phyloP scores from a whole-genome alignment of 164 flowering plant genomes.

The Magnolia changhungtana region DNA sequence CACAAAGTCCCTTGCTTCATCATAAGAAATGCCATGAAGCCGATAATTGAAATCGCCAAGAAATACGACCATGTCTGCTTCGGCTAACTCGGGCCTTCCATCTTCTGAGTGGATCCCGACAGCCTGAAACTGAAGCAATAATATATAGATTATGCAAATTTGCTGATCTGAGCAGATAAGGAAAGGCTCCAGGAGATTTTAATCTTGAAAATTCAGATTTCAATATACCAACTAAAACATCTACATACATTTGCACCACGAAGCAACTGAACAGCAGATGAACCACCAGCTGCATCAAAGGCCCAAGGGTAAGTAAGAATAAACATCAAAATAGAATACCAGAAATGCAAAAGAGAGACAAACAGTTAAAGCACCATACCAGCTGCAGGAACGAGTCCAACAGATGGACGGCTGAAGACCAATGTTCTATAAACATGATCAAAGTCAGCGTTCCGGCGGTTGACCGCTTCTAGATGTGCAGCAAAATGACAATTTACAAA shows the following conservation, averaged over 20 bases:
- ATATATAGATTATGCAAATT: not conserved
- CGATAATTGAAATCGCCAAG: slow-evolving; percentile 96
- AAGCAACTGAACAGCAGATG: slow-evolving; percentile 52
- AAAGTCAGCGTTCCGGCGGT: slow-evolving; percentile 93
- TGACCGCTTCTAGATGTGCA: slow-evolving; percentile 97
- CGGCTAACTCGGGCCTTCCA: slow-evolving; percentile 70
- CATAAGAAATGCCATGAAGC: slow-evolving; percentile 90
- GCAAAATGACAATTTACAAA: slow-evolving; percentile 98
- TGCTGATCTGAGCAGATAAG: not conserved
- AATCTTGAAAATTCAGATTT: not conserved
- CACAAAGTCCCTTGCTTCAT: slow-evolving; percentile 94
- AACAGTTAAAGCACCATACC: slow-evolving; percentile 38
- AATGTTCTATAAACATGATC: slow-evolving; percentile 78
- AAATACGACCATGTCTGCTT: slow-evolving; percentile 89
- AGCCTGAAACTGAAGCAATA: not conserved
- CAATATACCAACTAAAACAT: not conserved
- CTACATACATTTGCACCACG: slow-evolving; percentile 60
- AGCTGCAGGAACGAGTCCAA: slow-evolving; percentile 50
- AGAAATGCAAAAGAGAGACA: not conserved
- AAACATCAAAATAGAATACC: slow-evolving; percentile 27
- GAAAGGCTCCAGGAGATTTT: not conserved
- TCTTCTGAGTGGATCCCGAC: slow-evolving; percentile 49
- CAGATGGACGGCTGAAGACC: slow-evolving; percentile 71
- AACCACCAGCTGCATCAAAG: slow-evolving; percentile 66
- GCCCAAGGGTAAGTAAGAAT: slow-evolving; percentile 32